These are phyloP conservation scores for Solanum chiquidenum DNA, from an alignment of 257 asterid genomes.

Conservation along the genomic window DNA sequence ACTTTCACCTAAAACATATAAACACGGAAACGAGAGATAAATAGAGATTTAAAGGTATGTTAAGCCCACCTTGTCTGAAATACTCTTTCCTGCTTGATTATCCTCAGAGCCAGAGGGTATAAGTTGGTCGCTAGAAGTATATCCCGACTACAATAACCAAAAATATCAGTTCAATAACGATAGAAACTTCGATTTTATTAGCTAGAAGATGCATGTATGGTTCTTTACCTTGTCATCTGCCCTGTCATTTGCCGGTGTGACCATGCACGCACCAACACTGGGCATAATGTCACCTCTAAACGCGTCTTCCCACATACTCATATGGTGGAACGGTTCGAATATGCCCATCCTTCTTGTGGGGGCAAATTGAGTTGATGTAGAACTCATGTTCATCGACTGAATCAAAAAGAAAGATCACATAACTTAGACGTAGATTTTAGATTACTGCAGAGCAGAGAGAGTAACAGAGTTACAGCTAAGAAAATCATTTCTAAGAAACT, in stretches of 20 bases:
- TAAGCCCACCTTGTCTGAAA: neutral
- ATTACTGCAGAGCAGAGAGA: neutral
- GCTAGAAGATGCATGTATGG: neutral
- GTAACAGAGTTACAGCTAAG: neutral
- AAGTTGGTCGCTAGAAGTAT: slow-evolving; percentile 5
- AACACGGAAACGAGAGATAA: neutral
- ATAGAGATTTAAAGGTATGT: neutral
- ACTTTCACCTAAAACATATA: neutral
- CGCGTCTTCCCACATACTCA: slow-evolving; percentile 76
- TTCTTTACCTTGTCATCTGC: slow-evolving; percentile 48
- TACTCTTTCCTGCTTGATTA: slow-evolving; percentile 2
- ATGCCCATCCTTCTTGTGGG: slow-evolving; percentile 56
- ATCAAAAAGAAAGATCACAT: neutral
- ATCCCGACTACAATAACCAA: slow-evolving; percentile 3
- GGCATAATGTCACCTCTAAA: slow-evolving; percentile 43
- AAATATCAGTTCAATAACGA: neutral
- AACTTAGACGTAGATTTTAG: neutral
- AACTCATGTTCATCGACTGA: slow-evolving; percentile 44
- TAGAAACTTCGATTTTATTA: neutral
- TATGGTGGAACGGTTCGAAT: slow-evolving; percentile 59
- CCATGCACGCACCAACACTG: slow-evolving; percentile 23
- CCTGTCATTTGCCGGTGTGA: slow-evolving; percentile 34
- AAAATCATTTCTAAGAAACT: neutral
- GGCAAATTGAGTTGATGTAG: slow-evolving; percentile 59
- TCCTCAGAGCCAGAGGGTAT: slow-evolving; percentile 1